Base-by-base conservation (phyloP, 2,329 filamentous ascomycete genomes). In the Diaporthe sp. region DNA sequence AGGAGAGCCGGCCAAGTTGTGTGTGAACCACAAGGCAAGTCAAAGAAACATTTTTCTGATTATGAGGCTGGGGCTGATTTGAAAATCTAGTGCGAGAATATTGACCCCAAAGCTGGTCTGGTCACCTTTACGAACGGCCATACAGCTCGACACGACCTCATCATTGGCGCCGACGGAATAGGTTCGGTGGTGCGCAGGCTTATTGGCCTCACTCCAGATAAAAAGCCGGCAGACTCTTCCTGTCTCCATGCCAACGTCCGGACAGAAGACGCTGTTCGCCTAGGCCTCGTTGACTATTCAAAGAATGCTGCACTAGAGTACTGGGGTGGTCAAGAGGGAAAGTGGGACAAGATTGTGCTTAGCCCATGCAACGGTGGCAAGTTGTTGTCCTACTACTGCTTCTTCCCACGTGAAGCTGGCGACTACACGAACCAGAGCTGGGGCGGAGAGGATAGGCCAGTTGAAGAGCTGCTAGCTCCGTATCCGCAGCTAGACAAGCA, bases 331-430 rank as follows among this genome's bases (percentile, higher is more conserved):
- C 88, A 91, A 71, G 89, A 92, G 72, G 85, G 84, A 73, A 91
- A 90, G 79, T 90, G 86, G 86, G 90, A 93, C 82, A 94, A 94
- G 86, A 94, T 94, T 75, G 92, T 94, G 7, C 85, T 94, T 2
- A 93, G 91, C 0, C 91, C 92, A 7, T 94, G 92, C 84, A 92
- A 93, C 79, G 89, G 88, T 31, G 92, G 92, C 72, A 89, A 89
- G 76, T 84, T 93, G 3, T 85, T 93, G 4, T 93, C 91, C 0
- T 94, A 92, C 84, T 94, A 94, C 83, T 93, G 92, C 83, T 93
- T 93, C 86, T 93, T 93, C 82, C 89, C 91, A 0, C 86, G 89
- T 1, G 86, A 88, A 8, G 86, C 87, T 76, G 90, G 90, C 9
- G 91, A 94, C 80, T 93, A 91, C 80, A 86, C 87, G 4, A 89